Evolutionary conservation across 2,329 filamentous ascomycete genomes (phyloP), one percentile per base, ranked within the genome.

Genomic region (Pestalotiopsis sp.): DNA sequence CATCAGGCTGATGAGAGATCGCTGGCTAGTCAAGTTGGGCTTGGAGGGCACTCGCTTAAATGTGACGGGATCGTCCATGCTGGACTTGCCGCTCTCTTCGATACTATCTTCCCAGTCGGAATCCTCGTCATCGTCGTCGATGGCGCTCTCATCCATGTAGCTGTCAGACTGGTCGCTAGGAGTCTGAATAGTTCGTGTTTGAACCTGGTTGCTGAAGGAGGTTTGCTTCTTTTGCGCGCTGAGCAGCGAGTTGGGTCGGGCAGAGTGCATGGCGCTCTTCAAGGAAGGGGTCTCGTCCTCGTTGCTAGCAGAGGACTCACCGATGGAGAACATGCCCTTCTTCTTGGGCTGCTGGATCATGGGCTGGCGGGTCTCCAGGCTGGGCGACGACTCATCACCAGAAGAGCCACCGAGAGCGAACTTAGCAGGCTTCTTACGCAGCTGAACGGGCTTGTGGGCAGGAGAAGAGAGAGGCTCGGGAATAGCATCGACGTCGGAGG

Each of bases 1-100:
- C 86, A 95, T 92, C 66, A 95, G 90, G 0, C 95, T 98, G 73
- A 99, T 91, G 56, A 98, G 88, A 2, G 95, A 98, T 65, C 92
- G 91, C 63, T 93, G 90, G 1, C 95, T 97, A 2, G 92, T 91
- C 31, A 98, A 85, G 76, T 97, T 93, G 7, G 91, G 90, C 79
- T 91, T 91, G 56, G 95, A 98, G 79, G 97, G 93, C 63, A 98
- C 94, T 9, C 96, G 92, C 80, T 95, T 91, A 86, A 99, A 99
- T 75, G 94, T 86, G 23, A 89, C 87, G 76, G 89, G 91, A 70
- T 96, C 92, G 70, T 96, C 93, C 65, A 94, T 87, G 78, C 93
- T 97, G 1, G 93, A 93, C 73, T 93, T 92, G 68, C 91, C 92
- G 77, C 92, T 96, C 74, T 97, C 93, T 70, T 93, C 92, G 25